A percentile compares a stretch with the other conserved stretches of the same genome.
Conservation (phyloP, 2,329 filamentous ascomycete genomes). For the Drechslerella coelobrocha region DNA sequence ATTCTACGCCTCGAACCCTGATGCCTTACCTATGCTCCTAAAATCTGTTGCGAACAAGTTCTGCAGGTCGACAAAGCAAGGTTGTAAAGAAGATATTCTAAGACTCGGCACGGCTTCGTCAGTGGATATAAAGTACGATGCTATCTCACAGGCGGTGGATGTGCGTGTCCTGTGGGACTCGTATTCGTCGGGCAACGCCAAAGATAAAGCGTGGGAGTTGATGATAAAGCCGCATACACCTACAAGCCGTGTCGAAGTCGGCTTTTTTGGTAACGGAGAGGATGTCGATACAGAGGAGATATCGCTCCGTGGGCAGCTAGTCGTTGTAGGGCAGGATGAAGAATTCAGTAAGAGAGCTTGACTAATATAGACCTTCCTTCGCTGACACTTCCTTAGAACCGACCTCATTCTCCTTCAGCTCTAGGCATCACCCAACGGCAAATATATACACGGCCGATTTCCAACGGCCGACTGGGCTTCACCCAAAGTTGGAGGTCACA, state of each 20-base stretch:
- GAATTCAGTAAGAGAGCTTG: constrained; percentile 47
- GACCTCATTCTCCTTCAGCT: constrained; percentile 52
- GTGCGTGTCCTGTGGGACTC: constrained; percentile 46
- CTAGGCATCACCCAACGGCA: constrained; percentile 50
- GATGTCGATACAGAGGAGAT: constrained; percentile 48
- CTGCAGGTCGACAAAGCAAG: constrained; percentile 23
- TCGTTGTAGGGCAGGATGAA: constrained; percentile 49
- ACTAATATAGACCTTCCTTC: neutral
- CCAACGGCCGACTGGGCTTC: constrained; percentile 52
- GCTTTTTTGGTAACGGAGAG: constrained; percentile 50
- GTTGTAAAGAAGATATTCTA: constrained; percentile 35
- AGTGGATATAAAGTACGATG: constrained; percentile 52
- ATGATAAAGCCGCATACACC: constrained; percentile 20
- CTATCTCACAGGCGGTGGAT: constrained; percentile 51
- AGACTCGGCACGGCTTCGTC: constrained; percentile 50
- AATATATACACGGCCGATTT: constrained; percentile 51
- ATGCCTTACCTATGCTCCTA: constrained; percentile 9
- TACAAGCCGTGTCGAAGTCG: constrained; percentile 48
- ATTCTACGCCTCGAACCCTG: constrained; percentile 21
- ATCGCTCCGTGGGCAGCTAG: constrained; percentile 51
- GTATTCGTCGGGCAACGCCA: constrained; percentile 34
- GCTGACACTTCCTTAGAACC: constrained; percentile 46
- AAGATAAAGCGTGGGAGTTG: constrained; percentile 32
- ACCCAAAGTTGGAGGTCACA: constrained; percentile 53
- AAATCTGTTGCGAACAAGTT: constrained; percentile 21